A percentile compares a stretch with the other conserved stretches of the same genome.
Conservation (phyloP, 2,329 filamentous ascomycete species). For the Xylariaceae sp. region DNA sequence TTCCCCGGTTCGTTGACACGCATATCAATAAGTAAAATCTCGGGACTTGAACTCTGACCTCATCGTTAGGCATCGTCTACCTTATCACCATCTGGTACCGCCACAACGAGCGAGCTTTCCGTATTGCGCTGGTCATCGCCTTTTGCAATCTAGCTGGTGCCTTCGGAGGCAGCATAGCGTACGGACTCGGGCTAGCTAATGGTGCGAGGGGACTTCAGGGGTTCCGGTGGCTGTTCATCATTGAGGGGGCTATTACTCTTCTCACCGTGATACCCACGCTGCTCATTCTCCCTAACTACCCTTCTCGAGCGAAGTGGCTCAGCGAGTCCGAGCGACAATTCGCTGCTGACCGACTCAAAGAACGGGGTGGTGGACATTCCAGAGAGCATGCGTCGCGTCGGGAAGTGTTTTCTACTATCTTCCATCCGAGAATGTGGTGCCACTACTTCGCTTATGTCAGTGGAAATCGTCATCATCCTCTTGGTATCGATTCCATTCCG, state of each 20-base stretch:
- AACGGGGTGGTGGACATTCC: constrained; percentile 34
- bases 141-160: constrained; percentile 64
- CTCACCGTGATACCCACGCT: constrained; percentile 30
- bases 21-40: too few relatives aligned
- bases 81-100: constrained; percentile 26
- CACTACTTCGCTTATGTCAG: constrained; percentile 33
- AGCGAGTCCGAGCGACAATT: constrained; percentile 19
- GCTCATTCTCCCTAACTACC: constrained; percentile 25
- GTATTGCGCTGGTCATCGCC: constrained; percentile 60
- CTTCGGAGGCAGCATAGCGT: constrained; percentile 58
- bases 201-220: constrained; percentile 45
- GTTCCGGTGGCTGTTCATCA: constrained; percentile 46
- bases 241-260: constrained; percentile 57
- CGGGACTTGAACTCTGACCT: too few relatives aligned
- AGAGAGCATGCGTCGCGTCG: constrained; percentile 31
- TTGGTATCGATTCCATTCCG: not conserved
- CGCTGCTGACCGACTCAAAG: constrained; percentile 22
- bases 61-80: constrained; percentile 22
- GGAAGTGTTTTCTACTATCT: constrained; percentile 35
- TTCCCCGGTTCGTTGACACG: constrained; percentile 57
- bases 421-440: constrained; percentile 35
- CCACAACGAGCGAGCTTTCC: constrained; percentile 20
- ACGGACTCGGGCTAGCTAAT: constrained; percentile 54
- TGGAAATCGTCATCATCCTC: not conserved
- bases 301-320: constrained; percentile 22